Base-by-base conservation (phyloP, 2,329 filamentous ascomycete genomes). In the Nectriaceae sp. region DNA sequence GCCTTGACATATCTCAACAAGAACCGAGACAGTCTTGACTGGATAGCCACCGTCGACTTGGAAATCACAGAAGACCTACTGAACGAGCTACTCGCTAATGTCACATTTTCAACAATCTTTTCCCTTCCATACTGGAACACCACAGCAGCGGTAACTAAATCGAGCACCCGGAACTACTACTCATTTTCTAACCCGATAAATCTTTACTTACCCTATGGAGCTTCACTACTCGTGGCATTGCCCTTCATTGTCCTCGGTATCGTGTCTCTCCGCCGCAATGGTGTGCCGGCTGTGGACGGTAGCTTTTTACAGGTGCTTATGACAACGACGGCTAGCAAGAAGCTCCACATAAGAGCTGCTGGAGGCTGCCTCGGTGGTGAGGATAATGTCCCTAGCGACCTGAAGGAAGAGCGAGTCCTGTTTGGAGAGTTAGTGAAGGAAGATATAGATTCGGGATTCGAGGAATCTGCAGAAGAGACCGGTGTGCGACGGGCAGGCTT, bases 281-380 rank as follows among this genome's bases (percentile, higher is more conserved):
- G 43, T 1, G 36, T 40, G 2, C 18, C 43, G 18, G 43, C 43
- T n/a, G 40, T 40, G 26, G 37, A 46, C 15, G 36, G 43, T 4
- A 29, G 43, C 15, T 46, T 22, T 16, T 18, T 46, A 24, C 43
- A 46, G 15, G 16, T 46, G 5, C 43, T 46, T 22, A 46, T 46
- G 43, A 46, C 43, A 3, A 46, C 43, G 20, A 40, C 18, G 2
- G 43, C 37, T 18, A 46, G 43, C n/a, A 16, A 40, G 21, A 35
- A 21, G 22, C 43, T 46, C n/a, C 10, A 13, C 21, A 46, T 21
- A 13, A 22, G 18, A 29, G 43, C 43, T 11, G 36, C 37, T 21
- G 43, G 37, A 3, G 43, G 43, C 5, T 21, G 36, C 4, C 37
- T 46, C 1, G 43, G 43, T 33, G 43, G 43, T 10, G 43, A 46